phyloP scores from a whole-genome alignment of 768 basidiomycete species.

The Podaxis sp. region DNA sequence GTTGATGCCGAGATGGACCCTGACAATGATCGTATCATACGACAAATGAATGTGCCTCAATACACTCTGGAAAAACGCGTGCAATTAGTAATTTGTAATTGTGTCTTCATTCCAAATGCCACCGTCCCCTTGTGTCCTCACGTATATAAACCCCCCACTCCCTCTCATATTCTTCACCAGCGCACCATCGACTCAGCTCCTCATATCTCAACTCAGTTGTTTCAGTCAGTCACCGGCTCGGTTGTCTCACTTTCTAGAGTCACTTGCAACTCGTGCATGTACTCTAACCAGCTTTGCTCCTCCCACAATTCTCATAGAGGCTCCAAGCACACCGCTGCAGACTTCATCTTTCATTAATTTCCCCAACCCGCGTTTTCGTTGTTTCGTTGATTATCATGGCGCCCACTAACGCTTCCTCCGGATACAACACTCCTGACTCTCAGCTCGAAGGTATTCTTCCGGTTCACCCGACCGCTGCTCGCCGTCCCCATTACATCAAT shows the following conservation, averaged over 20 bases:
- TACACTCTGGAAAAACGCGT: background rate
- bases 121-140: background rate
- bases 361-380: constrained; percentile 16
- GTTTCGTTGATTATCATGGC: constrained; percentile 45
- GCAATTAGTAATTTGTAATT: constrained; percentile 1
- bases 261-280: constrained; percentile 73
- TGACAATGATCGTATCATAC: constrained; percentile 6
- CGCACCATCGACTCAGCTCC: constrained; percentile 1
- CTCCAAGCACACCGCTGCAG: constrained; percentile 76
- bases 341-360: constrained; percentile 53
- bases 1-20: constrained; percentile 12
- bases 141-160: constrained; percentile 19
- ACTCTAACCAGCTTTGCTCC: constrained; percentile 91
- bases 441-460: constrained; percentile 68
- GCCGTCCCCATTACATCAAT: constrained; percentile 72
- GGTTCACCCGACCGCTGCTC: constrained; percentile 83
- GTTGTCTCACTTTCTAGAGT: constrained; percentile 25
- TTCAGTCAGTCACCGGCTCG: constrained; percentile 17
- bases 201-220: background rate
- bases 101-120: constrained; percentile 13
- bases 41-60: background rate
- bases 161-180: constrained; percentile 5
- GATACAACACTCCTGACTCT: constrained; percentile 71
- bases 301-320: constrained; percentile 89
- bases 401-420: constrained; percentile 55